Evolutionary conservation across 2,329 filamentous ascomycete genomes (phyloP).

Genomic region (Pseudomassariella vexata): DNA sequence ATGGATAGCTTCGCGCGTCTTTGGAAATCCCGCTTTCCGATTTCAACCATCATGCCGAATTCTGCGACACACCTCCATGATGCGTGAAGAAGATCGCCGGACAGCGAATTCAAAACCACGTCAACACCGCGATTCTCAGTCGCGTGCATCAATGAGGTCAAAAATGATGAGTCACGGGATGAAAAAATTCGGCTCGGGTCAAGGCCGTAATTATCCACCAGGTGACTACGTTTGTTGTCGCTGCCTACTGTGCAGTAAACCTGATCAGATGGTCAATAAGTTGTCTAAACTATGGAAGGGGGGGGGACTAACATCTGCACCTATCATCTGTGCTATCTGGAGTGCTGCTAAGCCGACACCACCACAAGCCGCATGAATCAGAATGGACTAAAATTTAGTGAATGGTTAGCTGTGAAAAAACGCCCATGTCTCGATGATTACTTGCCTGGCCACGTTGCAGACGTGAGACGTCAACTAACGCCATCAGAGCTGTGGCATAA

Average conservation of each 20-base stretch:
- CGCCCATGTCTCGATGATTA: too few species aligned
- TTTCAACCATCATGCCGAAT: conserved; percentile 23
- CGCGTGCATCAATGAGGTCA: conserved; percentile 9
- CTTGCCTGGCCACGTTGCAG: conserved; percentile 21
- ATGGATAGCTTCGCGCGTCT: conserved; percentile 26
- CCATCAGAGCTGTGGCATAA: conserved; percentile 36
- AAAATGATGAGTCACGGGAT: conserved; percentile 16
- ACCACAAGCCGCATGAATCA: conserved; percentile 17
- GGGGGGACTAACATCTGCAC: conserved; percentile 21
- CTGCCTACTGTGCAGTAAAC: too few species aligned
- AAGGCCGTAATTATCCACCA: too few species aligned
- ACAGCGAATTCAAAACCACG: conserved; percentile 3
- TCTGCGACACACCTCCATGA: conserved; percentile 23
- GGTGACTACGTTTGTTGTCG: too few species aligned
- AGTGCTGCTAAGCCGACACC: conserved; percentile 16
- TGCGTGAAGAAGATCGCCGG: conserved; percentile 10
- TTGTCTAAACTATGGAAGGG: too few species aligned
- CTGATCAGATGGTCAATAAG: too few species aligned
- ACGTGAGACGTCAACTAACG: conserved; percentile 25
- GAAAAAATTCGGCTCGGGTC: too few species aligned
- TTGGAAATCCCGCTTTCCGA: conserved; percentile 19
- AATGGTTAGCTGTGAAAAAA: too few species aligned
- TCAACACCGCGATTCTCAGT: conserved; percentile 7
- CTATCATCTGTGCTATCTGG: conserved; percentile 11
- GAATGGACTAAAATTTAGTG: too few species aligned